Percentiles rank a stretch among this genome's conserved stretches.
Conservation (phyloP, 73 alveolate genomes). For the Symbiodinium natans region DNA sequence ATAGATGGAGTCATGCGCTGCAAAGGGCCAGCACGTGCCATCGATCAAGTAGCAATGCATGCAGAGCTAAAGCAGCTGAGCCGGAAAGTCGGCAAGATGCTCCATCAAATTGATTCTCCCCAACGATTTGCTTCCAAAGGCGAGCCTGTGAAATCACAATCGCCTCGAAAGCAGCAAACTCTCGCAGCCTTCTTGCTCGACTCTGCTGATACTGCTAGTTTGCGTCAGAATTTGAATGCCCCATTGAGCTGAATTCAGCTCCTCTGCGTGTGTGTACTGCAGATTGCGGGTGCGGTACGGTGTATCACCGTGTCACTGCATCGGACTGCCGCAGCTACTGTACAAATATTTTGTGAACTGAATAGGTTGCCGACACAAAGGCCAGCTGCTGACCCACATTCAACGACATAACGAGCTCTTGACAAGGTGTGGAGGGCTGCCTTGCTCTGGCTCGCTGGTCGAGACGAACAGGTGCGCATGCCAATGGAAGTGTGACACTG, state of each 20-base stretch:
- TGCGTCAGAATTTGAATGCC: not conserved
- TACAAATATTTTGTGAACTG: too few species aligned
- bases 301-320: too few species aligned
- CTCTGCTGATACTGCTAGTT: not conserved
- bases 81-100: not conserved
- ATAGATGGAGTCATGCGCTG: not conserved
- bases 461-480: not conserved
- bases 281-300: too few species aligned
- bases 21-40: not conserved
- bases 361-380: too few species aligned
- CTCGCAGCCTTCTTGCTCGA: not conserved
- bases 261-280: too few species aligned
- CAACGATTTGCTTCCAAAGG: not conserved
- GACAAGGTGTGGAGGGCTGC: slow-evolving; percentile 16
- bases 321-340: too few species aligned
- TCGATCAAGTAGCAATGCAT: not conserved
- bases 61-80: not conserved
- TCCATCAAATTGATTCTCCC: not conserved
- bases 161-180: not conserved
- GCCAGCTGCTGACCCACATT: not conserved
- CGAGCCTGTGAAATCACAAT: not conserved
- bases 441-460: not conserved
- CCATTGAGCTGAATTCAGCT: too few species aligned
- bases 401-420: not conserved
- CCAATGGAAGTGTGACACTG: not conserved